Base-by-base conservation (phyloP, 805 yeast genomes). In the Hanseniaspora jakobsenii region DNA sequence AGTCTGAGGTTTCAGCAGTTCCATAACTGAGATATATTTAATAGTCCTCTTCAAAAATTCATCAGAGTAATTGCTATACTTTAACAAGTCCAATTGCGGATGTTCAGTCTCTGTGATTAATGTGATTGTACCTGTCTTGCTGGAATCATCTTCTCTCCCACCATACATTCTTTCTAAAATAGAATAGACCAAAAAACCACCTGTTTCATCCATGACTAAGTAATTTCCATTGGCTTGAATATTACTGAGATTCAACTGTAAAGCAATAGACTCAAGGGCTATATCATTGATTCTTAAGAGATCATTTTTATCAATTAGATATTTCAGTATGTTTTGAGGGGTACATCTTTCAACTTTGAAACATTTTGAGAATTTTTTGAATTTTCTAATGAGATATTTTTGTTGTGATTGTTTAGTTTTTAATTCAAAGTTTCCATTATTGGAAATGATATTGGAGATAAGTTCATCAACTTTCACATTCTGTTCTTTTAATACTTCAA, bases 71-170 rank as follows among this genome's bases (percentile, higher is more conserved):
- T 81, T 79, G 38, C 85, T 70, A 55, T 75, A 76, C 49, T 74
- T 72, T 47, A 89, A 62, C 0, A 82, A 73, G 48, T 80, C 80
- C 22, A 78, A 64, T 56, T 87, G 87, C 2, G 94, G 78, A 57
- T 89, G 96, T 60, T 91, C 98, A 60, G 85, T 85, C 57, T 91
- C 98, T 62, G 91, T 96, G 1, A 78, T 67, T 17, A 84, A 70
- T 2, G 84, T 69, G 35, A 91, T 75, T 42, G 74, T 65, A 12
- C 95, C 94, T 2, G 56, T 38, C 16, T 46, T 39, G 10, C 46
- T 48, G 6, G 47, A 39, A 6, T 50, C 36, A 27, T 47, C 48
- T 35, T 42, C 50, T 27, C 48, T 43, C 19, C 55, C 60, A 4
- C 75, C 74, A 49, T 76, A 77, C 89, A 93, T 83, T 57, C 96